phyloP scores from a whole-genome alignment of 2,329 filamentous ascomycete genomes.

The Sporothrix humicola region DNA sequence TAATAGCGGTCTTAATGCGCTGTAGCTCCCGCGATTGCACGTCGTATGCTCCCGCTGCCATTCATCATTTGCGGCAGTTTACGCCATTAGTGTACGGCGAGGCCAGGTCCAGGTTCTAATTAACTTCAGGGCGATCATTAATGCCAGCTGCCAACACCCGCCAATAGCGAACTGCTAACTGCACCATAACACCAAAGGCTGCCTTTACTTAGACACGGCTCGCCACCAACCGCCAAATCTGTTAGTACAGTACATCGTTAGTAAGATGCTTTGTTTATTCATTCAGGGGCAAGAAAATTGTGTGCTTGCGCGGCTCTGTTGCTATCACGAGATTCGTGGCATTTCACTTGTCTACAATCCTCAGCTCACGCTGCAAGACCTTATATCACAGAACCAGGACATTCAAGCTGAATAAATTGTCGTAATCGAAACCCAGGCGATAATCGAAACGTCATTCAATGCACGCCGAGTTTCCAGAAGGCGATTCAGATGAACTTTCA shows the following conservation, averaged over 20 bases:
- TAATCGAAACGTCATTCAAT: neutral
- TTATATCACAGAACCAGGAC: neutral
- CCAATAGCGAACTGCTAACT: neutral
- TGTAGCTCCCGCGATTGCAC: conserved; percentile 9
- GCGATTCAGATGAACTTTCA: neutral
- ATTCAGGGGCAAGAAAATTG: no score
- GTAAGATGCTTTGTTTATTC: no score
- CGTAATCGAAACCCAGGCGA: neutral
- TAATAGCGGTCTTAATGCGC: neutral
- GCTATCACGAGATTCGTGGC: neutral
- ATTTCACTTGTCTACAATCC: neutral
- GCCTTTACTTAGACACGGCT: conserved; percentile 9
- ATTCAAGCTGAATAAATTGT: neutral
- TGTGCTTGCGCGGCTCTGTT: no score
- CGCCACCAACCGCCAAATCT: neutral
- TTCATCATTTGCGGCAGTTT: conserved; percentile 26
- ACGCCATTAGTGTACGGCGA: conserved; percentile 24
- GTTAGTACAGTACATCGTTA: neutral
- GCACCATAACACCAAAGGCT: neutral
- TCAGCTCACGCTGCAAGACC: neutral
- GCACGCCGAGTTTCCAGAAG: neutral
- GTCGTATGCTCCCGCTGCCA: neutral
- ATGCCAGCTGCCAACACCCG: neutral
- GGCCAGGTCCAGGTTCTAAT: neutral
- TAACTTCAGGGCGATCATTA: neutral